A percentile compares a stretch with the other conserved stretches of the same genome.
These are phyloP conservation scores for Fusarium luffae DNA, from an alignment of 2,329 filamentous ascomycete genomes.

Conservation along the genomic window DNA sequence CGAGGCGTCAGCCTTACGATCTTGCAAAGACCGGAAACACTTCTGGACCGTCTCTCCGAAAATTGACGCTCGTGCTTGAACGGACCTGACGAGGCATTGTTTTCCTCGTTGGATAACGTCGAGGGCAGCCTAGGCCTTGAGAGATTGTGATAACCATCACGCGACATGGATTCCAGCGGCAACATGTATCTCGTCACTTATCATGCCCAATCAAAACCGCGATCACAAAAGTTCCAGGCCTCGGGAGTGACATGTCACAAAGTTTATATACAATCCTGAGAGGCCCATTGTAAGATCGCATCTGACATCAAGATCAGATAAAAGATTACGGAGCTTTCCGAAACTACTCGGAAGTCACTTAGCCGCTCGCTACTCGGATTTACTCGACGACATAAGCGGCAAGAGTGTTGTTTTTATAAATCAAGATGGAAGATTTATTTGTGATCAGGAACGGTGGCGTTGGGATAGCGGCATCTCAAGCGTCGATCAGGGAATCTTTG, in stretches of 20 bases:
- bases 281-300: background rate
- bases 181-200: background rate
- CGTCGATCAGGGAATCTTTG: background rate
- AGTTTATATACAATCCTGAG: too few relatives aligned
- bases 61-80: too few relatives aligned
- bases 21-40: fast-evolving
- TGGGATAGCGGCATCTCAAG: background rate
- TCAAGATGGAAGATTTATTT: background rate
- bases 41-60: too few relatives aligned
- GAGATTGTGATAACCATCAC: background rate
- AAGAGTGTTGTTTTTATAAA: background rate
- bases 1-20: too few relatives aligned
- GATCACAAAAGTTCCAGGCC: too few relatives aligned
- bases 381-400: background rate
- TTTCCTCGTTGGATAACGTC: background rate
- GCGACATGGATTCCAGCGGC: too few relatives aligned
- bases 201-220: background rate
- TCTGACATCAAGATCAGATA: background rate
- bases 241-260: background rate
- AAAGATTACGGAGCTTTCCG: background rate
- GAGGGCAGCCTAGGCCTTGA: background rate
- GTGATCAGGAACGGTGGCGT: background rate
- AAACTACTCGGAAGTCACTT: fast-evolving
- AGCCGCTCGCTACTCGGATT: background rate
- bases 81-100: background rate